phyloP scores from a whole-genome alignment of 352 stramenopile species.

The Globisporangium nagaii region DNA sequence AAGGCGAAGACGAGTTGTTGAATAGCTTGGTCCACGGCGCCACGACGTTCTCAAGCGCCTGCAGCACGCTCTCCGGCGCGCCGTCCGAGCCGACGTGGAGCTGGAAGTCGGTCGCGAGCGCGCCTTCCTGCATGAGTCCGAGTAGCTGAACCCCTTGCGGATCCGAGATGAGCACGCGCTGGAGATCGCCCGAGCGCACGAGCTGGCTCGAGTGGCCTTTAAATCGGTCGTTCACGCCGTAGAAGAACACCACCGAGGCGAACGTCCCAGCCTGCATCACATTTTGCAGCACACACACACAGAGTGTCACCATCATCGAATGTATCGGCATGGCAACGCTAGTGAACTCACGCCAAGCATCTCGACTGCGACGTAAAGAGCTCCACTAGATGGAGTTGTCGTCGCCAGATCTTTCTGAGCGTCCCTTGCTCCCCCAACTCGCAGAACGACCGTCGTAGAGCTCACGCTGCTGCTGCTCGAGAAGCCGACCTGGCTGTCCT shows the following conservation, averaged over 20 bases:
- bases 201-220: slow-evolving; percentile 8
- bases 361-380: slow-evolving; percentile 24
- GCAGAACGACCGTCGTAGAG: slow-evolving; percentile 10
- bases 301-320: too few relatives aligned
- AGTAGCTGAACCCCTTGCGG: slow-evolving; percentile 18
- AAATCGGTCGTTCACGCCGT: slow-evolving; percentile 7
- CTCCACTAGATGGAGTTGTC: not conserved
- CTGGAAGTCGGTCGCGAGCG: slow-evolving; percentile 13
- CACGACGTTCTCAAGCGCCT: slow-evolving; percentile 14
- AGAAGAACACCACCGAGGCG: slow-evolving; percentile 15
- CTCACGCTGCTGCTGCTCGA: not conserved
- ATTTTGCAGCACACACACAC: not conserved
- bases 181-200: slow-evolving; percentile 17
- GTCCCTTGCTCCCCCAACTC: not conserved
- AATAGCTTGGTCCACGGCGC: slow-evolving; percentile 12
- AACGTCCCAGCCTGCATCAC: slow-evolving; percentile 15
- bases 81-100: slow-evolving; percentile 41
- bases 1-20: not conserved
- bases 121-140: slow-evolving; percentile 24
- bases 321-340: too few relatives aligned
- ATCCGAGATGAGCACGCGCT: slow-evolving; percentile 22
- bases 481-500: slow-evolving; percentile 7
- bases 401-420: not conserved
- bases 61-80: slow-evolving; percentile 14
- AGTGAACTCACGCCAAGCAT: slow-evolving; percentile 43